Base-by-base conservation (phyloP, 2,329 filamentous ascomycete species). In the Colletotrichum karsti region DNA sequence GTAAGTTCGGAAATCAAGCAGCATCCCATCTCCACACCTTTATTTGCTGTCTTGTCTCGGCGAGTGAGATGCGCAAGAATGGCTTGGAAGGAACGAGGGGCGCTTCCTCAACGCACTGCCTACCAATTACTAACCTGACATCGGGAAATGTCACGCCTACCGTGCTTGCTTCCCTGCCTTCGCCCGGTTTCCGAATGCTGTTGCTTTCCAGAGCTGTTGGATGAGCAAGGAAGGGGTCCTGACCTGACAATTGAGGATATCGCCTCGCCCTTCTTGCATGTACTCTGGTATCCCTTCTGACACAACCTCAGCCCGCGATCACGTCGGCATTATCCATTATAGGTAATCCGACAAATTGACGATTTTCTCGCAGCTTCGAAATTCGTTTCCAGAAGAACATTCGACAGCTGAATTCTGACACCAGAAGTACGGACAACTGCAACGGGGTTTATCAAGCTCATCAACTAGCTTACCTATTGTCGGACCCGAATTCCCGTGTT, bases 11-110 rank as follows among this genome's bases (percentile, higher is more conserved):
- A 54, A 35, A 4, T 44, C 60, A 28, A 35, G 33, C 33, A 46
- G 30, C 39, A 50, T 59, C 54, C 22, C 39, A 50, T 59, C 54
- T 30, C 60, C 60, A 46, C 65, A 68, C 65, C 35, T 57, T 64
- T 51, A 22, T 50, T 30, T 33, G 18, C 46, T 67, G 42, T 50
- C 39, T 57, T 44, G 64, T 64, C 64, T 64, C 64, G 53, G 59
- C 50, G 42, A 64, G 53, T 58, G 28, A 57, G 64, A 58, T 59
- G 59, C 20, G 37, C 8, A 10, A 46, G 39, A 54, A 59, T 53
- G 46, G 53, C 53, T 64, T 26, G 54, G 35, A 53, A 56, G 35
- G 44, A 22, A 41, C 18, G 26, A 18, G 22, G 22, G 20, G 22
- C 6, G 41, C 18, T 58, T 57, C 30, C 65, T 59, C 65, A 65